A percentile compares a stretch with the other conserved stretches of the same genome.
Evolutionary conservation across 2,329 filamentous ascomycete species (phyloP).

Genomic region (Monascus ruber): DNA sequence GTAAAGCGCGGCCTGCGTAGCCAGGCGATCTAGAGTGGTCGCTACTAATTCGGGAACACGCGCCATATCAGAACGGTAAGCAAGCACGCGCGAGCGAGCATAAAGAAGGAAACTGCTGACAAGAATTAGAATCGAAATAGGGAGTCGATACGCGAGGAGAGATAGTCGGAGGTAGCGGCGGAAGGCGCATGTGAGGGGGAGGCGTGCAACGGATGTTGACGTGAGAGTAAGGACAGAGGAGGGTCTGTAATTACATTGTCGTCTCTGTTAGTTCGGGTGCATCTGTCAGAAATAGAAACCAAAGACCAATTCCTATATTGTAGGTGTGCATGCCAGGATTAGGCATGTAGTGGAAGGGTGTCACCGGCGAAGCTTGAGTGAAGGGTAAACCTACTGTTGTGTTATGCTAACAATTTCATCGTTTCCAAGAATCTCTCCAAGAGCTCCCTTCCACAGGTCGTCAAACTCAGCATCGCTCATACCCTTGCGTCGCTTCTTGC

Average conservation of each 20-base stretch:
- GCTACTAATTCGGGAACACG: constrained; percentile 75
- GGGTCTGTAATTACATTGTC: constrained; percentile 61
- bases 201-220: constrained; percentile 79
- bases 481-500: constrained; percentile 64
- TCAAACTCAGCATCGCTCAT: constrained; percentile 86
- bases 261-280: constrained; percentile 69
- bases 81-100: constrained; percentile 50
- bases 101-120: constrained; percentile 47
- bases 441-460: constrained; percentile 52
- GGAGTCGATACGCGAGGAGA: constrained; percentile 40
- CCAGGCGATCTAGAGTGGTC: constrained; percentile 71
- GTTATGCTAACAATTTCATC: constrained; percentile 49
- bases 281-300: constrained; percentile 40
- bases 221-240: constrained; percentile 57
- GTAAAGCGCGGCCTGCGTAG: constrained; percentile 72
- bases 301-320: constrained; percentile 9
- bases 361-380: no score
- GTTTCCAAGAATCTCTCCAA: constrained; percentile 40
- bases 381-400: constrained; percentile 44
- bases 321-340: neutral
- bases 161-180: constrained; percentile 37
- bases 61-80: constrained; percentile 53
- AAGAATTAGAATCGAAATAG: constrained; percentile 36
- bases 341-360: no score
- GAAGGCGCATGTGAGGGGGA: constrained; percentile 58